Base-by-base conservation (phyloP, 495 filamentous ascomycete genomes). In the Aspergillus carlsbadensis region DNA sequence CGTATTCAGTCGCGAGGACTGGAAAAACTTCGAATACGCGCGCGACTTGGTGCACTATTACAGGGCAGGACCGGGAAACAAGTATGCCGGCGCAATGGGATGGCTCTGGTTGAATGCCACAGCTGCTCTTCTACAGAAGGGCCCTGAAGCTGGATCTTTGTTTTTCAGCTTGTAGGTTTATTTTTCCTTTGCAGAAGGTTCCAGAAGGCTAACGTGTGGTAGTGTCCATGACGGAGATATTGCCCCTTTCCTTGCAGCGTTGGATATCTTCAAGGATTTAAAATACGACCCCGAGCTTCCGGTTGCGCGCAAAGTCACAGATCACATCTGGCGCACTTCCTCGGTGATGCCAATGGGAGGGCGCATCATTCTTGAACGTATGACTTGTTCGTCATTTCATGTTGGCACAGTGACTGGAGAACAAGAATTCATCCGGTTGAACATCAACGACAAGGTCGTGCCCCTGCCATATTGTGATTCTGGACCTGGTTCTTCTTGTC, bases 31-130 rank as follows among this genome's bases (percentile, higher is more conserved):
- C 59, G 83, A 82, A 65, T 86, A 86, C 57, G 83, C 81, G 15
- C 76, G 83, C 21, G 83, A 86, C 60, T 24, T 86, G 11, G 63
- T 82, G 8, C 81, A 85, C 59, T 86, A 82, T 63, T 86, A 86
- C 63, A 73, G 83, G 13, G 77, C 80, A 14, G 83, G 83, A 1
- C 83, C 83, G 17, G 83, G 83, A 10, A 85, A 80, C 45, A 70
- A 69, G 33, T 85, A 80, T 56, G 78, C 76, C n/a, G 72, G 69
- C 13, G 70, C 74, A 1, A 84, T 86, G 80, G 83, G 83, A 8
- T 84, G 76, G 78, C 67, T 86, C 14, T 86, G 82, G 82, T 56
- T 86, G 54, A 84, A 86, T 67, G 80, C 83, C 13, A 85, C 82
- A 2, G 66, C 75, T 13, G 66, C 71, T 46, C 65, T 86, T 33